These are phyloP conservation scores for Moniliophthora roreri DNA, from an alignment of 1,284 basidiomycete species.

Conservation along the genomic window DNA sequence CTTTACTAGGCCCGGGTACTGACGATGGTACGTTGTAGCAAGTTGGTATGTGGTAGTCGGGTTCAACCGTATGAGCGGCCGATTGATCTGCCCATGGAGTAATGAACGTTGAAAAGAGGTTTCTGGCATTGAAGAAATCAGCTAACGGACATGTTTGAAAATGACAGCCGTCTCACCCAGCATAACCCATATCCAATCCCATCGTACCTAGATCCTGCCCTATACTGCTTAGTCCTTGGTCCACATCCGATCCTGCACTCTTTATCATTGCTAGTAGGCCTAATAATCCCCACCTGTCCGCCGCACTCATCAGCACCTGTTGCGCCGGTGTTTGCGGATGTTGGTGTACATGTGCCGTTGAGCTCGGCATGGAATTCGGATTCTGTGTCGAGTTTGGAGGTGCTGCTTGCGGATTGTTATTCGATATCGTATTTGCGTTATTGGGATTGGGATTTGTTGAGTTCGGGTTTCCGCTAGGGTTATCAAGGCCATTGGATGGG, in stretches of 20 bases:
- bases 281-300: constrained; percentile 93
- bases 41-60: constrained; percentile 88
- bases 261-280: constrained; percentile 91
- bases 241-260: constrained; percentile 76
- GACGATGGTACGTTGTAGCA: constrained; percentile 90
- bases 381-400: constrained; percentile 27
- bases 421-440: constrained; percentile 21
- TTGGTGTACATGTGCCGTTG: constrained; percentile 37
- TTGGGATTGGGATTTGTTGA: constrained; percentile 26
- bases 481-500: constrained; percentile 37
- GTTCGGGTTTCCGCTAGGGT: constrained; percentile 6
- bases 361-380: constrained; percentile 27
- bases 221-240: constrained; percentile 83
- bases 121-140: constrained; percentile 43
- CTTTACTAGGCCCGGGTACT: constrained; percentile 86
- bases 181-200: constrained; percentile 86
- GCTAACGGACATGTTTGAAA: constrained; percentile 1
- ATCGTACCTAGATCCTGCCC: constrained; percentile 93
- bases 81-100: constrained; percentile 95
- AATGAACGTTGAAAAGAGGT: constrained; percentile 92
- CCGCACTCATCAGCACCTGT: constrained; percentile 91
- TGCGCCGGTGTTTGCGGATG: constrained; percentile 89
- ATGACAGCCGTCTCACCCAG: constrained; percentile 62
- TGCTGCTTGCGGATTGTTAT: constrained; percentile 18
- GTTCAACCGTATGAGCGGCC: constrained; percentile 81